These are phyloP conservation scores for Candida nemodendra DNA, from an alignment of 805 yeast genomes.

Conservation along the genomic window DNA sequence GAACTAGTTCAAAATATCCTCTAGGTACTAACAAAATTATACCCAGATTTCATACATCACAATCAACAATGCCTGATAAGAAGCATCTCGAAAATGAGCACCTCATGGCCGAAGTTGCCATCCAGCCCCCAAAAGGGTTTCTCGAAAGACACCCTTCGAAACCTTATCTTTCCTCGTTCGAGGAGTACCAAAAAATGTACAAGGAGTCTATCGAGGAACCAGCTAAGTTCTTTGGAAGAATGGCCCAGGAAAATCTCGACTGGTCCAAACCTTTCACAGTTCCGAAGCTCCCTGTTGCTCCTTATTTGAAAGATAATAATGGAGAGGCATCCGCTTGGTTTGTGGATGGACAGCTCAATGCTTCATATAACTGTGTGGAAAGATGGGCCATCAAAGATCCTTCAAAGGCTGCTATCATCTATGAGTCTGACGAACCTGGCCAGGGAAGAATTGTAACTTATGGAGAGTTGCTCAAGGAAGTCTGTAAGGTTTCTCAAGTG, in stretches of 20 bases:
- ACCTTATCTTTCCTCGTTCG: conserved; percentile 49
- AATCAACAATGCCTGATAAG: conserved; percentile 15
- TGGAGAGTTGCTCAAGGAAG: conserved; percentile 69
- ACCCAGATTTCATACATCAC: too few relatives aligned
- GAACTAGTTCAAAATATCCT: too few relatives aligned
- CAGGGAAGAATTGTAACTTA: conserved; percentile 63
- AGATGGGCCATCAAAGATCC: conserved; percentile 75
- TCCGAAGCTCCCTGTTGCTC: conserved; percentile 42
- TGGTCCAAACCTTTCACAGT: conserved; percentile 54
- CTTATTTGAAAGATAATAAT: conserved; percentile 45
- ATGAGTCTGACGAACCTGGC: conserved; percentile 78
- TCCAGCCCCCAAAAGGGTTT: conserved; percentile 35
- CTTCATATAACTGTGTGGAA: conserved; percentile 79
- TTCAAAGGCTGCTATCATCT: conserved; percentile 68
- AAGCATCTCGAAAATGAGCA: conserved; percentile 34
- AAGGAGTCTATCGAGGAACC: conserved; percentile 58
- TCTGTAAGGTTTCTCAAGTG: conserved; percentile 69
- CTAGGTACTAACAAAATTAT: too few relatives aligned
- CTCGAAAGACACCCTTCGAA: conserved; percentile 41
- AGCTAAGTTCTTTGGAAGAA: conserved; percentile 50
- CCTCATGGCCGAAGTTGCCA: conserved; percentile 28
- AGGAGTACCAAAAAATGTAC: conserved; percentile 48
- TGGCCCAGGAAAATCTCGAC: conserved; percentile 46
- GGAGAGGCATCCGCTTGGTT: conserved; percentile 69
- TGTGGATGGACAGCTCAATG: conserved; percentile 75